Conservation (phyloP, 495 filamentous ascomycete genomes). For the Talaromyces trachyspermus region DNA sequence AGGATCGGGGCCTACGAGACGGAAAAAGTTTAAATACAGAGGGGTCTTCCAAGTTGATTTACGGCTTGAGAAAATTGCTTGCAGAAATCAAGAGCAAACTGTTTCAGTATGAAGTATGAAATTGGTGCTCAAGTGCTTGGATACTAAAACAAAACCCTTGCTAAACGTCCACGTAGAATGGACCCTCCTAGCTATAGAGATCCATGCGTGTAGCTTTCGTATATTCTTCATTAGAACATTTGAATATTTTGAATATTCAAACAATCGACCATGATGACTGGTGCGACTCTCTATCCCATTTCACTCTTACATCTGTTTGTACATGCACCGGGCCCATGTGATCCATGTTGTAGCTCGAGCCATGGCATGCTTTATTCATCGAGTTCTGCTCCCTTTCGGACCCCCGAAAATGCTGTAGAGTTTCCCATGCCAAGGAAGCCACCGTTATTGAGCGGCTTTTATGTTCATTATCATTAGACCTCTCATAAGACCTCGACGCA, state of each 20-base stretch:
- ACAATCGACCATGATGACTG: neutral
- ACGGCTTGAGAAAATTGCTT: neutral
- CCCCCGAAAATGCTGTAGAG: neutral
- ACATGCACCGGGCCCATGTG: neutral
- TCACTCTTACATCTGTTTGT: slow-evolving; percentile 1
- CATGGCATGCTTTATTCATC: slow-evolving; percentile 1
- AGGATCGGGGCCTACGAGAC: neutral
- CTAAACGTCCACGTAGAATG: slow-evolving; percentile 1
- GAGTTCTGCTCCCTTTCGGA: neutral
- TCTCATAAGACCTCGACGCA: slow-evolving; percentile 1
- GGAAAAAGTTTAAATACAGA: neutral
- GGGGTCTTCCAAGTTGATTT: neutral
- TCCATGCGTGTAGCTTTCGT: slow-evolving; percentile 1
- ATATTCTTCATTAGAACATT: slow-evolving; percentile 1
- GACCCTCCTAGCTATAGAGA: slow-evolving; percentile 1
- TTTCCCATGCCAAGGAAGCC: neutral
- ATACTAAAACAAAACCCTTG: slow-evolving; percentile 2
- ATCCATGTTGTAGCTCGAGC: slow-evolving; percentile 1
- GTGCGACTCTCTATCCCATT: neutral
- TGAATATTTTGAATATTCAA: slow-evolving; percentile 2
- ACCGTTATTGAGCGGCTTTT: slow-evolving; percentile 1
- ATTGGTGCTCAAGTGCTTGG: neutral
- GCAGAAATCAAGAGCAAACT: slow-evolving; percentile 1
- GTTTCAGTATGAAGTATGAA: neutral
- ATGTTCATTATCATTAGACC: slow-evolving; percentile 2